phyloP scores from a whole-genome alignment of 2,329 filamentous ascomycete genomes.

The Lojkania enalia region DNA sequence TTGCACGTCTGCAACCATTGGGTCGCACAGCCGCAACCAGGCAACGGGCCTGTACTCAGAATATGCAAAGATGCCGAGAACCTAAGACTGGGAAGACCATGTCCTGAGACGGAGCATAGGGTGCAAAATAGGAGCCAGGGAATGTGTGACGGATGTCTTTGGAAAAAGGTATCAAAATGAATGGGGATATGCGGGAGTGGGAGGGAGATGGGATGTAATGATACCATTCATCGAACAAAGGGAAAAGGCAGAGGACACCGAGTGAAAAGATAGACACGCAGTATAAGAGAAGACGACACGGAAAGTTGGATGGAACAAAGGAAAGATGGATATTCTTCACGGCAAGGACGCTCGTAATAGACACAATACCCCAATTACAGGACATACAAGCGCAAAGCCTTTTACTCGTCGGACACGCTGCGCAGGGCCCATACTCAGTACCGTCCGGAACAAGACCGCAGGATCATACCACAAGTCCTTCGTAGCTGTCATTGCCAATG shows the following conservation, averaged over 20 bases:
- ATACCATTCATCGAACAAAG: neutral
- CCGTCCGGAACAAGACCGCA: too few species aligned
- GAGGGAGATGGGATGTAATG: too few species aligned
- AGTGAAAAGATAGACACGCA: neutral
- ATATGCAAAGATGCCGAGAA: constrained; percentile 34
- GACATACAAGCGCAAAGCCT: too few species aligned
- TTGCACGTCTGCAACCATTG: constrained; percentile 38
- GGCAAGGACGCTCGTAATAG: neutral
- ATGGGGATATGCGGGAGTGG: too few species aligned
- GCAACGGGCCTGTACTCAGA: constrained; percentile 31
- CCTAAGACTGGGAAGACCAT: constrained; percentile 29
- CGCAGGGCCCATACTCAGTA: too few species aligned
- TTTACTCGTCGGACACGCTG: too few species aligned
- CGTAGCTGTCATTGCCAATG: too few species aligned
- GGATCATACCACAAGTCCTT: too few species aligned
- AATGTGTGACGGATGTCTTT: constrained; percentile 35
- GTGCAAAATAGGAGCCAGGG: constrained; percentile 38
- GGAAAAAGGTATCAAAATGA: constrained; percentile 29
- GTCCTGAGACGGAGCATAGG: constrained; percentile 34
- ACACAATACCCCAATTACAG: too few species aligned
- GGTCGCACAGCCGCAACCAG: constrained; percentile 33
- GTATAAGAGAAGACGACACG: neutral
- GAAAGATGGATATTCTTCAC: neutral
- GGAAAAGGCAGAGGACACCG: neutral
- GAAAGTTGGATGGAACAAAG: neutral